These are phyloP conservation scores for Suhomyces guaymorum DNA, from an alignment of 1,139 yeast species.

Conservation along the genomic window DNA sequence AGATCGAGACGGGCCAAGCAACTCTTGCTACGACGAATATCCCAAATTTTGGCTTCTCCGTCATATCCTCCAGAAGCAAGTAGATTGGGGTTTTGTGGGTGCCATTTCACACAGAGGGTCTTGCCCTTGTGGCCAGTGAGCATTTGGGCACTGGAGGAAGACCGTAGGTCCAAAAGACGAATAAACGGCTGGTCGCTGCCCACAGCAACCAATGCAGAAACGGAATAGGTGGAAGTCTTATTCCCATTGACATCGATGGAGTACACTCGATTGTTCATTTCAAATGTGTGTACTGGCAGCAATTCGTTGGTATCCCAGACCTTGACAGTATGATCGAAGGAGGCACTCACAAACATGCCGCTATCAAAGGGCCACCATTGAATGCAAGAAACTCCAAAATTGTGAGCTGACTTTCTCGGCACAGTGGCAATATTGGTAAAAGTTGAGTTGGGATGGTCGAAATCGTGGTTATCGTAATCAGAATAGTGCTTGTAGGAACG, in stretches of 20 bases:
- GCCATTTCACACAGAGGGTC: constrained; percentile 72
- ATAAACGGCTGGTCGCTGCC: constrained; percentile 73
- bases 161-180: constrained; percentile 68
- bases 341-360: constrained; percentile 81
- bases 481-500: constrained; percentile 13
- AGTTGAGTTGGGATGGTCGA: constrained; percentile 30
- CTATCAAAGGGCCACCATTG: constrained; percentile 91
- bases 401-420: constrained; percentile 61
- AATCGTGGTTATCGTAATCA: constrained; percentile 23
- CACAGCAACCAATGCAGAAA: constrained; percentile 61
- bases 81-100: constrained; percentile 61
- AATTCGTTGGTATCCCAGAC: constrained; percentile 79
- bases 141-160: constrained; percentile 71
- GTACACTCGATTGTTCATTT: constrained; percentile 52
- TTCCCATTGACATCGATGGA: constrained; percentile 49
- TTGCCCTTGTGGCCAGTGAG: constrained; percentile 65
- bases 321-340: constrained; percentile 75
- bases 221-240: constrained; percentile 24
- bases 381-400: constrained; percentile 70
- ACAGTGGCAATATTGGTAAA: constrained; percentile 38
- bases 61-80: constrained; percentile 78
- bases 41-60: constrained; percentile 73
- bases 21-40: constrained; percentile 65
- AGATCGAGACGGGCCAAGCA: constrained; percentile 65
- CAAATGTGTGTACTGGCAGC: constrained; percentile 64